These are phyloP conservation scores for Camellia oleifera DNA, from an alignment of 179 eudicot genomes.

Conservation along the genomic window DNA sequence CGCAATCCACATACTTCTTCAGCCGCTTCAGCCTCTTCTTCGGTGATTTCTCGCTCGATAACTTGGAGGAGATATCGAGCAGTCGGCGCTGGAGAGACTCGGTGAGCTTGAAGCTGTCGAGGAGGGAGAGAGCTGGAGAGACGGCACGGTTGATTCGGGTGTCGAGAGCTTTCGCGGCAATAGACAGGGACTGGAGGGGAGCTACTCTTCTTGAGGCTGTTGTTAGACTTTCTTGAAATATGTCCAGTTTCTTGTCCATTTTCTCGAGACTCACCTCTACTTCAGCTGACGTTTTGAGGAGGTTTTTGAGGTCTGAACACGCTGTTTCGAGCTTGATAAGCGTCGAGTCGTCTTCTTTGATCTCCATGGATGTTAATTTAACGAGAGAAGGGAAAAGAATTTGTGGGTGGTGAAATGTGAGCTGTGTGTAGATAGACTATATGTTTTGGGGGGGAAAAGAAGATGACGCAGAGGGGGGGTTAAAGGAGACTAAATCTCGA, in stretches of 20 bases:
- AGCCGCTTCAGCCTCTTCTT: slow-evolving; percentile 27
- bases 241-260: slow-evolving; percentile 25
- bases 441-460: background rate
- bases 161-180: slow-evolving; percentile 43
- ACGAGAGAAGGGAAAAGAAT: background rate
- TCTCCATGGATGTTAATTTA: slow-evolving; percentile 18
- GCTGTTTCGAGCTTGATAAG: slow-evolving; percentile 30
- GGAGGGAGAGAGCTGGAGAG: slow-evolving; percentile 40
- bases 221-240: slow-evolving; percentile 24
- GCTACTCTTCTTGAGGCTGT: slow-evolving; percentile 35
- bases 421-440: background rate
- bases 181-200: slow-evolving; percentile 43
- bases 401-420: background rate
- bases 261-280: slow-evolving; percentile 23
- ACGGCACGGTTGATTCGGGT: slow-evolving; percentile 46
- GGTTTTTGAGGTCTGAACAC: slow-evolving; percentile 32
- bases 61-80: slow-evolving; percentile 23
- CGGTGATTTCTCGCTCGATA: slow-evolving; percentile 19
- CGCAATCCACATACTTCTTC: slow-evolving; percentile 36
- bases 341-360: slow-evolving; percentile 24
- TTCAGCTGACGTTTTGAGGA: slow-evolving; percentile 23
- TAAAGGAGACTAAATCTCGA: slow-evolving; percentile 18
- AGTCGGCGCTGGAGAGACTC: slow-evolving; percentile 40
- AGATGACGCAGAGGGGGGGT: background rate
- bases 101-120: slow-evolving; percentile 36